Percentiles rank a stretch among this genome's conserved stretches.
Conservation (phyloP, 139 green algal species). For the Chlorella sp. region DNA sequence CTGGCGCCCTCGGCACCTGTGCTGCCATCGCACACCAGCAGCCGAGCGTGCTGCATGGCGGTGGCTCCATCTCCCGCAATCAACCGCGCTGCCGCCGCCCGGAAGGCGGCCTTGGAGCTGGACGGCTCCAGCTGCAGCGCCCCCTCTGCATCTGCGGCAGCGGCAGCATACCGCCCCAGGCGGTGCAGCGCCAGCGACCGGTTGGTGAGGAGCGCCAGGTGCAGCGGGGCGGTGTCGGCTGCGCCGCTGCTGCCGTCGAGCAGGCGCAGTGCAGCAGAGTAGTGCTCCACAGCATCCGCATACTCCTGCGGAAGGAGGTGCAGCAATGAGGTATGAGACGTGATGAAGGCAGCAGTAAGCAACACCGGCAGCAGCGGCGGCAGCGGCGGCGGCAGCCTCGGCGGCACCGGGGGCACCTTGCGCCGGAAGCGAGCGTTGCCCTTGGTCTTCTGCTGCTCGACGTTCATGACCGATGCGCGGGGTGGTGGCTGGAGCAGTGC, state of each 20-base stretch:
- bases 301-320: background rate
- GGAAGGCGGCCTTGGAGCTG: conserved; percentile 2
- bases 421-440: conserved; percentile 3
- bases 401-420: background rate
- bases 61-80: background rate
- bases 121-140: background rate
- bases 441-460: background rate
- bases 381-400: background rate
- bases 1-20: background rate
- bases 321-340: background rate
- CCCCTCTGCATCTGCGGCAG: conserved; percentile 8
- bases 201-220: conserved; percentile 6
- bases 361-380: background rate
- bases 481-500: too few relatives aligned
- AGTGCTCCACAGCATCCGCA: background rate
- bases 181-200: conserved; percentile 12
- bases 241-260: too few relatives aligned
- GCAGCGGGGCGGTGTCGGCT: background rate
- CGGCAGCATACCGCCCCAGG: conserved; percentile 8
- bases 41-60: background rate
- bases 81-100: background rate
- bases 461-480: too few relatives aligned
- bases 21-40: background rate
- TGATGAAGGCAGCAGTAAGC: background rate
- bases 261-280: background rate